Percentiles rank a stretch among this genome's conserved stretches.
phyloP scores from a whole-genome alignment of 1,284 basidiomycete genomes.

The Ustilago vetiveriae region DNA sequence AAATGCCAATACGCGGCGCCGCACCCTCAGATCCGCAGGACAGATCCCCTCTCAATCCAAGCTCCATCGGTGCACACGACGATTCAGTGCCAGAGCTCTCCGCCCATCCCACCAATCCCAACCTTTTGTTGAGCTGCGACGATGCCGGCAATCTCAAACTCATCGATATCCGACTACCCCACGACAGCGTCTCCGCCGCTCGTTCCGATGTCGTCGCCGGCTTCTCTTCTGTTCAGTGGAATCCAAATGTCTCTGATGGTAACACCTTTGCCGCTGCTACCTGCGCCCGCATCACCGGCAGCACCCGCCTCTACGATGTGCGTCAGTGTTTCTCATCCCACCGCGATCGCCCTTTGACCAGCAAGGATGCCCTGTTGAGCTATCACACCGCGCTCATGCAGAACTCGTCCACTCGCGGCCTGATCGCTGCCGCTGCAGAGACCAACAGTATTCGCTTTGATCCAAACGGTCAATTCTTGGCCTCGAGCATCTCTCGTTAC shows the following conservation, averaged over 20 bases:
- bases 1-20: constrained; percentile 12
- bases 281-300: constrained; percentile 27
- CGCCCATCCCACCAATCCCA: constrained; percentile 26
- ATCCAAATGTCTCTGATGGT: constrained; percentile 34
- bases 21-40: background rate
- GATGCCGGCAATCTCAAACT: constrained; percentile 28
- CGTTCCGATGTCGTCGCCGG: constrained; percentile 15
- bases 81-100: constrained; percentile 37
- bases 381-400: constrained; percentile 31
- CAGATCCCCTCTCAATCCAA: constrained; percentile 10
- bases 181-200: constrained; percentile 12
- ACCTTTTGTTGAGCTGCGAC: constrained; percentile 34
- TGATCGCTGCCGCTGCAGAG: constrained; percentile 30
- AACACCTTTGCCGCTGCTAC: constrained; percentile 46
- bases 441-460: constrained; percentile 42
- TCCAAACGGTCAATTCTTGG: constrained; percentile 25
- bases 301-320: constrained; percentile 38
- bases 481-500: constrained; percentile 37
- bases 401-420: constrained; percentile 17
- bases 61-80: constrained; percentile 22
- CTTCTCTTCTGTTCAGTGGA: constrained; percentile 41
- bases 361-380: constrained; percentile 33
- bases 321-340: constrained; percentile 25
- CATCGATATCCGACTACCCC: constrained; percentile 26
- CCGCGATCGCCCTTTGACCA: constrained; percentile 7